phyloP scores from a whole-genome alignment of 2,329 filamentous ascomycete species.

The Hymenotorrendiella dingleyae region DNA sequence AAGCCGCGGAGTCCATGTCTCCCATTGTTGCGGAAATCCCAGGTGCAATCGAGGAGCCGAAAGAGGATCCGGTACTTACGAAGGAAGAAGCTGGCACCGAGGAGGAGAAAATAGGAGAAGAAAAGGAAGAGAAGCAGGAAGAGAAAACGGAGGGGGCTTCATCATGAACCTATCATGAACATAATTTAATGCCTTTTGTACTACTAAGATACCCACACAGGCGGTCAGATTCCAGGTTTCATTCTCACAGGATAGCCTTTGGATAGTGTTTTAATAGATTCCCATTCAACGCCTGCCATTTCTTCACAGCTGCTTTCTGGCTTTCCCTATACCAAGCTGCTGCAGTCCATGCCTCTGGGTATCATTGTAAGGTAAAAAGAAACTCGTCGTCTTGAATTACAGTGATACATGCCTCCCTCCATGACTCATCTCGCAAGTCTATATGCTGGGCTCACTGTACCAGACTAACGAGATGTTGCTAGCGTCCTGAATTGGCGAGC shows the following conservation, averaged over 20 bases:
- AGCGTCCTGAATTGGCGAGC: no score
- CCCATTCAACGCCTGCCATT: not conserved
- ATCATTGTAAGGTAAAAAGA: not conserved
- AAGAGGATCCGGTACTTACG: not conserved
- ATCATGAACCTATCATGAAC: not conserved
- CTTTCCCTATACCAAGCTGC: no score
- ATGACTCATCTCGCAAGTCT: no score
- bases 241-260: constrained; percentile 1
- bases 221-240: not conserved
- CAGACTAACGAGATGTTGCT: no score
- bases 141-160: constrained; percentile 6
- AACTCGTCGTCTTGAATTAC: no score
- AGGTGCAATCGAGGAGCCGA: not conserved
- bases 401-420: no score
- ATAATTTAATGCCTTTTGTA: constrained; percentile 7
- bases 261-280: constrained; percentile 1
- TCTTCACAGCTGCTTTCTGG: not conserved
- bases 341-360: no score
- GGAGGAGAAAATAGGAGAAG: not conserved
- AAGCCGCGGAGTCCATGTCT: constrained; percentile 3
- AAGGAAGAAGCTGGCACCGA: not conserved
- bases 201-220: constrained; percentile 15
- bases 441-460: no score
- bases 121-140: not conserved
- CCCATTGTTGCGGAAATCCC: not conserved